A percentile compares a stretch with the other conserved stretches of the same genome.
These are phyloP conservation scores for Psilocybe subaeruginosa DNA, from an alignment of 768 basidiomycete species.

Conservation along the genomic window DNA sequence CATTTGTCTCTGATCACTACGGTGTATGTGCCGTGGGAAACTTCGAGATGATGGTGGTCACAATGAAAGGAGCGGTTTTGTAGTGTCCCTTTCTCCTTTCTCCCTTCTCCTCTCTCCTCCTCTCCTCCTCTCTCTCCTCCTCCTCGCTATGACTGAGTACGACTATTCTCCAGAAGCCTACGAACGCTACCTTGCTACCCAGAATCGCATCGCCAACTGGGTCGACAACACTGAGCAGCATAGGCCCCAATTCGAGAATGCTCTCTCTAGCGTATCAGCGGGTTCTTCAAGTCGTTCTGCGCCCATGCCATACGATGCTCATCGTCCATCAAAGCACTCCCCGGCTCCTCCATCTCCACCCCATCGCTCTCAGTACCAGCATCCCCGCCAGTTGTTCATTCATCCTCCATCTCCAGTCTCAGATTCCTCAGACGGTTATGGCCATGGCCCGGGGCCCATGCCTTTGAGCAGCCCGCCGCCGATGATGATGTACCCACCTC, in stretches of 20 bases:
- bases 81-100: slow-evolving; percentile 4
- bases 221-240: slow-evolving; percentile 47
- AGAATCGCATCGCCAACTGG: slow-evolving; percentile 54
- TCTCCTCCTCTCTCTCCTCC: not conserved
- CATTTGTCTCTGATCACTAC: no score
- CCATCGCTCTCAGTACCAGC: not conserved
- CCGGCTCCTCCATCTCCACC: slow-evolving; percentile 9
- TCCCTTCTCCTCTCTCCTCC: not conserved
- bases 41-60: no score
- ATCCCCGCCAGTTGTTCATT: slow-evolving; percentile 19
- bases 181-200: slow-evolving; percentile 49
- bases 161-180: slow-evolving; percentile 62
- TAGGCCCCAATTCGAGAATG: slow-evolving; percentile 32
- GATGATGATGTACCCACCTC: slow-evolving; percentile 24
- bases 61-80: no score
- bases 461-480: slow-evolving; percentile 21
- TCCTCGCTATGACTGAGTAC: slow-evolving; percentile 55
- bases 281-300: slow-evolving; percentile 8
- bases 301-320: slow-evolving; percentile 3
- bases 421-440: slow-evolving; percentile 25
- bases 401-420: slow-evolving; percentile 21
- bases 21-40: no score
- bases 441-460: slow-evolving; percentile 28
- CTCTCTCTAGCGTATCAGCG: slow-evolving; percentile 8
- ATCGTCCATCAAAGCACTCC: slow-evolving; percentile 14